phyloP scores from a whole-genome alignment of 352 stramenopile species.

The Blastocystis sp. region DNA sequence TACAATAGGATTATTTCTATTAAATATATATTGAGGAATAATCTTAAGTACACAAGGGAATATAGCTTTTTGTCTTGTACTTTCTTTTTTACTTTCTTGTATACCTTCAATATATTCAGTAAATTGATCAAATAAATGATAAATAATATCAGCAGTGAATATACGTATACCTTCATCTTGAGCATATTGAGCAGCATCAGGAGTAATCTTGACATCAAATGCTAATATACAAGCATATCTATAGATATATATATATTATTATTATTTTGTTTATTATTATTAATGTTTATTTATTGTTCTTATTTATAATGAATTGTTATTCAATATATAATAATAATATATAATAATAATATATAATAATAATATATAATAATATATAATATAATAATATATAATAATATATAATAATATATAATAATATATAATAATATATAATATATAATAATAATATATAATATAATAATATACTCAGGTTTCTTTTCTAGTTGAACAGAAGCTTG shows the following conservation, averaged over 20 bases:
- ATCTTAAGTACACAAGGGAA: constrained; percentile 87
- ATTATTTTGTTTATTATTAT: too few relatives aligned
- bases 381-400: too few relatives aligned
- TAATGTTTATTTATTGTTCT: too few relatives aligned
- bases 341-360: too few relatives aligned
- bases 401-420: too few relatives aligned
- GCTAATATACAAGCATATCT: constrained; percentile 70
- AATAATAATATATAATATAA: too few relatives aligned
- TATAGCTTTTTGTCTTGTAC: constrained; percentile 54
- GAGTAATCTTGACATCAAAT: constrained; percentile 90
- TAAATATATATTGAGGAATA: constrained; percentile 89
- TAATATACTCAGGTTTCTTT: constrained; percentile 82
- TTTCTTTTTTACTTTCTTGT: constrained; percentile 48
- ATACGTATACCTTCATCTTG: constrained; percentile 66
- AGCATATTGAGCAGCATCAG: constrained; percentile 63
- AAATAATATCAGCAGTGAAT: constrained; percentile 99
- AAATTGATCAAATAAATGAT: constrained; percentile 98
- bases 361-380: too few relatives aligned
- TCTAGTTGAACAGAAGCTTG: constrained; percentile 90
- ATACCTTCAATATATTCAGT: constrained; percentile 67
- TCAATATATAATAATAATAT: too few relatives aligned
- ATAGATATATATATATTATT: too few relatives aligned
- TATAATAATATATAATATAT: too few relatives aligned
- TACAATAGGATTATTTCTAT: constrained; percentile 97
- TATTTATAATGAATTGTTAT: too few relatives aligned